These are phyloP conservation scores for Populus tomentosa DNA, from an alignment of 441 rosid species.

Conservation along the genomic window DNA sequence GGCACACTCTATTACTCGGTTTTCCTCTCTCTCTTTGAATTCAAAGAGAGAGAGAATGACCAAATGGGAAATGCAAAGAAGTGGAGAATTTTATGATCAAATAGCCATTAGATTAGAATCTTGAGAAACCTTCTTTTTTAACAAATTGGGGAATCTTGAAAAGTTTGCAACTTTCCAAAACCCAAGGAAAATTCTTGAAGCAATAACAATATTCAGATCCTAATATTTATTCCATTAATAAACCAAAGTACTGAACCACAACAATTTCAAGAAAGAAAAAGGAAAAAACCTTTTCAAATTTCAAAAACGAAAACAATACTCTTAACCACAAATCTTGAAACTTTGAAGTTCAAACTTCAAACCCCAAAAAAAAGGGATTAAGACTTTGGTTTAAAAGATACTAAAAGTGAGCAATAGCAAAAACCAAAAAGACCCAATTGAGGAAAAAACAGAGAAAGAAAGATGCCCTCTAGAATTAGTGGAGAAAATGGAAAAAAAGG, in stretches of 20 bases:
- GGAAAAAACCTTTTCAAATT: constrained; percentile 15
- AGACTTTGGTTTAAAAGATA: background rate
- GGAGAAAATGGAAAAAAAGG: constrained; percentile 18
- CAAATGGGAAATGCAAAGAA: constrained; percentile 36
- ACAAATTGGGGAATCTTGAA: constrained; percentile 55
- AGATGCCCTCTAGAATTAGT: constrained; percentile 18
- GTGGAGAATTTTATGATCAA: constrained; percentile 24
- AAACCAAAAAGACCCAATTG: constrained; percentile 14
- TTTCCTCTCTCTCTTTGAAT: constrained; percentile 30
- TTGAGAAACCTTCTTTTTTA: constrained; percentile 26
- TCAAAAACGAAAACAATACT: constrained; percentile 13
- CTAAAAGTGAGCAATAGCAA: background rate
- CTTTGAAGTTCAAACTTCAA: background rate
- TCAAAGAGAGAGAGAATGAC: constrained; percentile 27
- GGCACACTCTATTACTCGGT: constrained; percentile 2
- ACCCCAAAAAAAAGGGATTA: background rate
- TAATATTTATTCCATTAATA: constrained; percentile 17
- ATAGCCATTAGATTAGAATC: constrained; percentile 48
- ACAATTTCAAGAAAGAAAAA: constrained; percentile 6
- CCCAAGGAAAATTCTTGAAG: constrained; percentile 45
- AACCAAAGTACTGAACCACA: constrained; percentile 20
- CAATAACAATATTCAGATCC: constrained; percentile 28
- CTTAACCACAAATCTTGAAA: background rate
- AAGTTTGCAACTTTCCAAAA: constrained; percentile 53
- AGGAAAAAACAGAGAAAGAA: constrained; percentile 27